These are phyloP conservation scores for Lactarius sanguifluus DNA, from an alignment of 768 basidiomycete genomes.

Conservation along the genomic window DNA sequence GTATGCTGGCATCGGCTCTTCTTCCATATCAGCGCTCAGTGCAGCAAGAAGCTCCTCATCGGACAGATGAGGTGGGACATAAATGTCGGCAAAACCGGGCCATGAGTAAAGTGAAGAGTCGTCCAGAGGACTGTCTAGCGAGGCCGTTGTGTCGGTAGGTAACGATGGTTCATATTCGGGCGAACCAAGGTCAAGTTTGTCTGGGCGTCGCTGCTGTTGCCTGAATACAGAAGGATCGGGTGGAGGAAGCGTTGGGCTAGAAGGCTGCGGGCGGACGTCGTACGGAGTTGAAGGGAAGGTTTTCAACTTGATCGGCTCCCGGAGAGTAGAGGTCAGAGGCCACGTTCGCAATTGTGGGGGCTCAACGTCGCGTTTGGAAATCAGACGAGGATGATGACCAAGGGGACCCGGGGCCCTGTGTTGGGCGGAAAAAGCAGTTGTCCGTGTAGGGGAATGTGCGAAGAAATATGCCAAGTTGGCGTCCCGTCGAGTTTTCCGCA, in stretches of 20 bases:
- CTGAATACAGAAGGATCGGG: not conserved
- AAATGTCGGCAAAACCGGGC: constrained; percentile 23
- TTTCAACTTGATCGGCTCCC: constrained; percentile 15
- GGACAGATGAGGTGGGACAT: constrained; percentile 14
- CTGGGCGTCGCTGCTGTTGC: not conserved
- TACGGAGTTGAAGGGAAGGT: not conserved
- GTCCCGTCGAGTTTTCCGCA: constrained; percentile 13
- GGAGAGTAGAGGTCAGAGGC: constrained; percentile 19
- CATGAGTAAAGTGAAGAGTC: constrained; percentile 1
- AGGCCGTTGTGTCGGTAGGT: not conserved
- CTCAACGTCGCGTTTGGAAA: constrained; percentile 20
- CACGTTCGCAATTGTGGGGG: constrained; percentile 19
- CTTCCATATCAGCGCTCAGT: constrained; percentile 6
- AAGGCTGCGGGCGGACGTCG: not conserved
- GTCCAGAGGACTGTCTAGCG: constrained; percentile 13
- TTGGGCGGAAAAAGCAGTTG: not conserved
- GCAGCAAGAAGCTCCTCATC: constrained; percentile 26
- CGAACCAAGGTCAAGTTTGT: not conserved
- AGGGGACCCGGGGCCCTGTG: not conserved
- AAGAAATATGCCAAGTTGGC: constrained; percentile 28
- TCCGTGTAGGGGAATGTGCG: constrained; percentile 26
- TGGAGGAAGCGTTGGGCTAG: not conserved
- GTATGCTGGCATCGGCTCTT: constrained; percentile 23
- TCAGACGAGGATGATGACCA: constrained; percentile 11
- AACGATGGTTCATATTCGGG: not conserved